Evolutionary conservation across 2,329 filamentous ascomycete species (phyloP).

Genomic region (Sporothrix pseudoabietina): DNA sequence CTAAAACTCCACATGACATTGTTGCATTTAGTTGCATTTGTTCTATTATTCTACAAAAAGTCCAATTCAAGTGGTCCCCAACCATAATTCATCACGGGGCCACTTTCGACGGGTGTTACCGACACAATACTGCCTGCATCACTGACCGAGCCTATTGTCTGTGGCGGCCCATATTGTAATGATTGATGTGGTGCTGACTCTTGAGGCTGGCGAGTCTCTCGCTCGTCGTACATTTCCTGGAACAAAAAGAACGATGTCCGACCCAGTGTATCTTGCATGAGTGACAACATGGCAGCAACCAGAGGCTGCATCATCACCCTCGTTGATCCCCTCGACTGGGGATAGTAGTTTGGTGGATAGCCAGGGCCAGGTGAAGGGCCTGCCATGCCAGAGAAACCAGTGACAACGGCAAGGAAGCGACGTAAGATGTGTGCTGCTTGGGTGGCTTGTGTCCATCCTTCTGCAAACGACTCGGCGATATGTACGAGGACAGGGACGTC

Average conservation of each 20-base stretch:
- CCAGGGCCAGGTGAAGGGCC: not conserved
- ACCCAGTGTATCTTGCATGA: slow-evolving; percentile 7
- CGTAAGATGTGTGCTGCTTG: slow-evolving; percentile 43
- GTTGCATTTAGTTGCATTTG: too few species aligned
- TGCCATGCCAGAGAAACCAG: slow-evolving; percentile 12
- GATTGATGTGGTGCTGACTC: not conserved
- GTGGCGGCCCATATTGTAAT: not conserved
- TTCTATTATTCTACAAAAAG: not conserved
- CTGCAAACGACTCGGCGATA: slow-evolving; percentile 39
- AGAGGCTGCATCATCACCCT: slow-evolving; percentile 5
- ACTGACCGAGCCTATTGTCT: not conserved
- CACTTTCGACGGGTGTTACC: not conserved
- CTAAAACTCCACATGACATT: too few species aligned
- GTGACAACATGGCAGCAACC: not conserved
- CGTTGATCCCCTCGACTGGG: not conserved
- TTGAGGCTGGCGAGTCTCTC: not conserved
- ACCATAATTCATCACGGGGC: not conserved
- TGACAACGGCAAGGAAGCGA: slow-evolving; percentile 39
- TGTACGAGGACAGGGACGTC: slow-evolving; percentile 41
- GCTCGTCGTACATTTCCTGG: not conserved
- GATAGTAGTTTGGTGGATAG: not conserved
- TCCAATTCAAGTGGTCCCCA: not conserved
- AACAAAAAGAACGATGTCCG: slow-evolving; percentile 10
- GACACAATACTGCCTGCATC: not conserved
- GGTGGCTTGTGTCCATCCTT: slow-evolving; percentile 42